phyloP scores from a whole-genome alignment of 441 rosid species.

The Aquilaria agallochum region DNA sequence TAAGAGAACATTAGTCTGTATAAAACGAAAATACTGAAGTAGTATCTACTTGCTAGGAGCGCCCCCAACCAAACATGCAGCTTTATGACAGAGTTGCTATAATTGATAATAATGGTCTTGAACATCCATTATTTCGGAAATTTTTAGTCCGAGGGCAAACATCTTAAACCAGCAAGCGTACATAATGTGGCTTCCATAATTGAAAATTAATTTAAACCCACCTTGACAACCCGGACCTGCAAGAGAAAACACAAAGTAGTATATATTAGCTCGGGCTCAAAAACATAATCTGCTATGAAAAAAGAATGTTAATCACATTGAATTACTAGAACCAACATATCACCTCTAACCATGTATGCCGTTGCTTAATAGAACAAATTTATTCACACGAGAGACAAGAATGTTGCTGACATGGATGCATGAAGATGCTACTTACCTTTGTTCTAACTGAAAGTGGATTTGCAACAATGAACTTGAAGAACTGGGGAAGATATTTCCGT shows the following conservation, averaged over 20 bases:
- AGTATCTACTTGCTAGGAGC: no score
- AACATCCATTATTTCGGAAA: no score
- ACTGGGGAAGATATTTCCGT: conserved; percentile 95
- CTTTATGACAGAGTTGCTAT: no score
- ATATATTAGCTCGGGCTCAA: not conserved
- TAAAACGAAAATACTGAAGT: not conserved
- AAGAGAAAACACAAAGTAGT: conserved; percentile 5
- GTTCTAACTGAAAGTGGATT: conserved; percentile 95
- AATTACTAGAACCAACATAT: conserved; percentile 1
- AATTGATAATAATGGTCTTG: no score
- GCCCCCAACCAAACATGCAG: no score
- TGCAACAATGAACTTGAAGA: conserved; percentile 84
- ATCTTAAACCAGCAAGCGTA: no score
- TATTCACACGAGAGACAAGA: not conserved
- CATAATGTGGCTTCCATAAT: conserved; percentile 13
- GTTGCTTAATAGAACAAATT: not conserved
- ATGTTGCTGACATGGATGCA: not conserved
- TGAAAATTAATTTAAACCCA: conserved; percentile 38
- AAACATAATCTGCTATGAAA: no score
- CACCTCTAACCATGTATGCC: conserved; percentile 1
- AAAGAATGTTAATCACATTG: no score
- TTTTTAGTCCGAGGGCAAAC: no score
- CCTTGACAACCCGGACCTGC: conserved; percentile 96
- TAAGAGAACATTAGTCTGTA: no score
- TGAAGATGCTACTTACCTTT: conserved; percentile 46